phyloP scores from a whole-genome alignment of 768 basidiomycete species.

The Gymnopilus junonius region DNA sequence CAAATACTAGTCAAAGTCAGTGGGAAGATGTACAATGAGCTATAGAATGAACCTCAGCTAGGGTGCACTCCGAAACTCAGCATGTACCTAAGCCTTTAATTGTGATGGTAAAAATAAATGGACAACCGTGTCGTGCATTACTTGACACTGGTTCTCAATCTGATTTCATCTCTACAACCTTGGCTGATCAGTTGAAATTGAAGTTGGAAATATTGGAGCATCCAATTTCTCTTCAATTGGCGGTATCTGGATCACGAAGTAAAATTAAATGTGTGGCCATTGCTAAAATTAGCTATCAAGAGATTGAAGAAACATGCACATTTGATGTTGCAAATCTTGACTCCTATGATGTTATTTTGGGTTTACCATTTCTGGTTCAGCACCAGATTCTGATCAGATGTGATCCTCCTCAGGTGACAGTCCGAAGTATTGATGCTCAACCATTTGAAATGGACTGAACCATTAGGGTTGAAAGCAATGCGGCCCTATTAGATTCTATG shows the following conservation, averaged over 20 bases:
- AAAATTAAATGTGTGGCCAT: constrained; percentile 35
- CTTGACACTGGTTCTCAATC: constrained; percentile 43
- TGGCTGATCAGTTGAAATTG: constrained; percentile 40
- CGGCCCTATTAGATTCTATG: constrained; percentile 18
- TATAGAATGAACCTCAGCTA: constrained; percentile 27
- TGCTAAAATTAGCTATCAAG: constrained; percentile 36
- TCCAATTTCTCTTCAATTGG: constrained; percentile 42
- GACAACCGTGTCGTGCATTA: constrained; percentile 32
- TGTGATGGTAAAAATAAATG: constrained; percentile 33
- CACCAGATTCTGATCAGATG: constrained; percentile 33
- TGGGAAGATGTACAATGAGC: constrained; percentile 13
- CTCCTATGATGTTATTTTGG: constrained; percentile 40
- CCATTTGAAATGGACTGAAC: neutral
- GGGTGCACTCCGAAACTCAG: constrained; percentile 16
- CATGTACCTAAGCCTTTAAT: constrained; percentile 37
- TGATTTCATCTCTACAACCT: constrained; percentile 41
- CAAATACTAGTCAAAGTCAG: constrained; percentile 9
- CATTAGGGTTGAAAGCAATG: neutral
- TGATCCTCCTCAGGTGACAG: constrained; percentile 26
- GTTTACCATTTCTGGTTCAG: constrained; percentile 36
- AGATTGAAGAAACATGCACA: constrained; percentile 27
- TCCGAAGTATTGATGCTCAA: constrained; percentile 17
- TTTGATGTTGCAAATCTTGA: constrained; percentile 44
- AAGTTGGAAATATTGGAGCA: constrained; percentile 24
- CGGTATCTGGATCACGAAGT: constrained; percentile 42